phyloP scores from a whole-genome alignment of 176 grass and related monocot genomes.

The Cenchrus americanus region DNA sequence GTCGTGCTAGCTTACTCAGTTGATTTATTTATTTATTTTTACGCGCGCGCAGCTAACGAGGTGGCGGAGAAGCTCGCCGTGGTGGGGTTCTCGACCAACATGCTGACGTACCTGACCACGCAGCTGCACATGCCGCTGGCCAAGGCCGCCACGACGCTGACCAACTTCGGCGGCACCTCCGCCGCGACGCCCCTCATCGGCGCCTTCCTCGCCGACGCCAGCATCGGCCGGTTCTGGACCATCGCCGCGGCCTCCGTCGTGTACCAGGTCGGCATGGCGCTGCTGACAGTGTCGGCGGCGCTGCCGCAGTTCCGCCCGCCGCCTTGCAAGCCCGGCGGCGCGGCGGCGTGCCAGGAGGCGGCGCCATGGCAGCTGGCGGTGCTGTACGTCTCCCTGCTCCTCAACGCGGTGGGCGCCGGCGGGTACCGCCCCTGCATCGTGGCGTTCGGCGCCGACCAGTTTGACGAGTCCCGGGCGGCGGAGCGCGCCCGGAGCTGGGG shows the following conservation, averaged over 20 bases:
- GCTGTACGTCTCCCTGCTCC: conserved; percentile 60
- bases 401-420: conserved; percentile 75
- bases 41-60: conserved; percentile 64
- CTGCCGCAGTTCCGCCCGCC: conserved; percentile 64
- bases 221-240: conserved; percentile 79
- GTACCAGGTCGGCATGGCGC: conserved; percentile 75
- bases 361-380: conserved; percentile 68
- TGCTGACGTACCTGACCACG: conserved; percentile 81
- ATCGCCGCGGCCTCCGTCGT: conserved; percentile 66
- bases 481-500: conserved; percentile 69
- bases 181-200: conserved; percentile 75
- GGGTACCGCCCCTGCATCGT: conserved; percentile 83
- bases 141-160: conserved; percentile 85
- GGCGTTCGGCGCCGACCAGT: conserved; percentile 85
- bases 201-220: conserved; percentile 83
- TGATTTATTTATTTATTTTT: too few species aligned
- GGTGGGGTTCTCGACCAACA: conserved; percentile 79
- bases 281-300: conserved; percentile 70
- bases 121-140: conserved; percentile 78
- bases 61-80: conserved; percentile 85
- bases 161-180: conserved; percentile 76
- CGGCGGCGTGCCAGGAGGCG: conserved; percentile 52
- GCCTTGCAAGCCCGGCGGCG: conserved; percentile 38
- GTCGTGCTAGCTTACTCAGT: neutral
- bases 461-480: conserved; percentile 70